Base-by-base conservation (phyloP, 2,329 filamentous ascomycete genomes). In the Lasiodiplodia gonubiensis region DNA sequence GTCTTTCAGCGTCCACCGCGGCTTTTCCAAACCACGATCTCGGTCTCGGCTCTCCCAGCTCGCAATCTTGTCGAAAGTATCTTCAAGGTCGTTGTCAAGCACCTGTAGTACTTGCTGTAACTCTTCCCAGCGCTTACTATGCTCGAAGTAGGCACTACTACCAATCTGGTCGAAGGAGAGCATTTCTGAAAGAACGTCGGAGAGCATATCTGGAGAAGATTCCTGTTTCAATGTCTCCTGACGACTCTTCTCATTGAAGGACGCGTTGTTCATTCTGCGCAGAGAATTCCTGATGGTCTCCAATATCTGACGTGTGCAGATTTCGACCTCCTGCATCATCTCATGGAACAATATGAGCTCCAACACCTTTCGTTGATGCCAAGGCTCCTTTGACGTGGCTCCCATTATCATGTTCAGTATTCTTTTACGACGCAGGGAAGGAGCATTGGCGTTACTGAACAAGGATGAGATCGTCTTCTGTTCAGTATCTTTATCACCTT, bases 1-100 rank as follows among this genome's bases (percentile, higher is more conserved):
- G 39, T 78, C 75, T 12, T 70, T 74, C 0, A 70, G 68, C 1
- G 76, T 77, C 77, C 76, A 78, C 2, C 75, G 72, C 0, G 76
- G 76, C 23, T 66, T 66, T 61, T 75, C 73, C 53, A 60, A 51
- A 4, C 72, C 72, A 1, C 73, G 73, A 0, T 73, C 71, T 8
- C 69, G 70, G 23, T 76, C 75, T 1, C 75, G 71, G 1, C 65
- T 49, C 2, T 69, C 70, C 75, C 74, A 78, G 27, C 70, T 70
- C 7, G 70, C 65, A 10, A 76, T 71, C 2, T 68, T 51, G 2
- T 69, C 53, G 8, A 74, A 49, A 2, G 65, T 64, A n/a, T 71
- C 70, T 8, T 35, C 54, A 10, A 75, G 67, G 25, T 69, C 67
- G 21, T 74, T 69, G 39, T 72, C 69, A 0, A 75, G 63, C 0